Conservation (phyloP, 768 basidiomycete genomes). For the Gymnopilus dilepis region DNA sequence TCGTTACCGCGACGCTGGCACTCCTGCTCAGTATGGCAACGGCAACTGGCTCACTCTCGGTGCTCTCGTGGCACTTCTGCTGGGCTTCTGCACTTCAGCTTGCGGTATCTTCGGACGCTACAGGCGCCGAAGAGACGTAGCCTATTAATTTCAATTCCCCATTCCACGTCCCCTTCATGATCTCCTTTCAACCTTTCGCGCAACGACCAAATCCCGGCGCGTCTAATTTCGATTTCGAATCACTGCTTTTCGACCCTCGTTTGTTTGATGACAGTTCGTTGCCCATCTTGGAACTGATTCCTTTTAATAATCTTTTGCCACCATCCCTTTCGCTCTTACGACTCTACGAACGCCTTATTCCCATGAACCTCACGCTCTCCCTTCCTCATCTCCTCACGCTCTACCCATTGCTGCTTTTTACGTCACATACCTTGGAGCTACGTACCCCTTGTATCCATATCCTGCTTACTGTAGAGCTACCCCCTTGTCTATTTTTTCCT, state of each 20-base stretch:
- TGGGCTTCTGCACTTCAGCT: conserved; percentile 69
- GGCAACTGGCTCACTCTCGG: conserved; percentile 85
- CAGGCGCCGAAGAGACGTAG: conserved; percentile 42
- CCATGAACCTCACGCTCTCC: not conserved
- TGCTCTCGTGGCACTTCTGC: conserved; percentile 66
- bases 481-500: not conserved
- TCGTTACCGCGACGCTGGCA: conserved; percentile 54
- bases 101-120: conserved; percentile 75
- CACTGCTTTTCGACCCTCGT: not conserved
- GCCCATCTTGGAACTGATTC: not conserved
- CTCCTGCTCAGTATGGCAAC: conserved; percentile 69
- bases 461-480: not conserved
- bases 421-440: not conserved
- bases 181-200: no score
- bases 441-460: not conserved
- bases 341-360: not conserved
- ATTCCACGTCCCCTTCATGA: not conserved
- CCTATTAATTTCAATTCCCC: conserved; percentile 26
- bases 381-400: not conserved
- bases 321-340: not conserved
- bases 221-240: not conserved
- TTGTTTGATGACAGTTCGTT: not conserved
- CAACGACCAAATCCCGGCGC: not conserved
- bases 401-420: not conserved
- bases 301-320: not conserved